phyloP scores from a whole-genome alignment of 2,329 filamentous ascomycete genomes.

The Hypoxylon sp. region DNA sequence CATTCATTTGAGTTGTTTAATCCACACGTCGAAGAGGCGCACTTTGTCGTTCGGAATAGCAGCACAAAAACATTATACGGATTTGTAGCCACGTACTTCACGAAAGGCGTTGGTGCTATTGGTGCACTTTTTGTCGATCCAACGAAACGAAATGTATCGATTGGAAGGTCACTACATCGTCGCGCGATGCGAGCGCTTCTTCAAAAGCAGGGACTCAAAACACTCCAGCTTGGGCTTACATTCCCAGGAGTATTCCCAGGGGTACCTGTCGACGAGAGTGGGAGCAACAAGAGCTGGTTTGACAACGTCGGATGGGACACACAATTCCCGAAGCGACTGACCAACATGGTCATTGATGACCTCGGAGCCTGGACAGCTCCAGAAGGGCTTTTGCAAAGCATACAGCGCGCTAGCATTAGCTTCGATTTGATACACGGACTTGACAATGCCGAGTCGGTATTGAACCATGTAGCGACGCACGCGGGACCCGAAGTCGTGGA shows the following conservation, averaged over 20 bases:
- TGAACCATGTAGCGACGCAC: conserved; percentile 81
- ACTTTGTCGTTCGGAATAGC: conserved; percentile 95
- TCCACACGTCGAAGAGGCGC: conserved; percentile 80
- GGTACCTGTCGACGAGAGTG: conserved; percentile 74
- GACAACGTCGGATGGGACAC: conserved; percentile 91
- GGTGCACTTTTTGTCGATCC: conserved; percentile 93
- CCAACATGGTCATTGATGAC: conserved; percentile 81
- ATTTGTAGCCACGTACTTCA: conserved; percentile 91
- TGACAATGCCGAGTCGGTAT: conserved; percentile 80
- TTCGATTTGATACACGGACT: conserved; percentile 88
- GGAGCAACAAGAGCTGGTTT: conserved; percentile 80
- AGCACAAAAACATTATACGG: conserved; percentile 92
- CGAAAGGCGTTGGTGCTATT: conserved; percentile 80
- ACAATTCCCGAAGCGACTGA: conserved; percentile 68
- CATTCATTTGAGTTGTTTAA: conserved; percentile 82
- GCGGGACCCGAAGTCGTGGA: conserved; percentile 84
- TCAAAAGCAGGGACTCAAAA: conserved; percentile 80
- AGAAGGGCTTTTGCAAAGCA: conserved; percentile 80
- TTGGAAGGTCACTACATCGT: conserved; percentile 90
- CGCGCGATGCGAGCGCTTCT: conserved; percentile 82
- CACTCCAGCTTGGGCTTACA: conserved; percentile 84
- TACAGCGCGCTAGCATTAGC: conserved; percentile 79
- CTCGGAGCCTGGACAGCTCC: conserved; percentile 81
- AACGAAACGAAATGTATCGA: conserved; percentile 85
- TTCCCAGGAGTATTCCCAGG: conserved; percentile 90